Percentiles rank a stretch among this genome's conserved stretches.
These are phyloP conservation scores for Isoetes engelmannii DNA, from an alignment of 83 land plant species.

Conservation along the genomic window DNA sequence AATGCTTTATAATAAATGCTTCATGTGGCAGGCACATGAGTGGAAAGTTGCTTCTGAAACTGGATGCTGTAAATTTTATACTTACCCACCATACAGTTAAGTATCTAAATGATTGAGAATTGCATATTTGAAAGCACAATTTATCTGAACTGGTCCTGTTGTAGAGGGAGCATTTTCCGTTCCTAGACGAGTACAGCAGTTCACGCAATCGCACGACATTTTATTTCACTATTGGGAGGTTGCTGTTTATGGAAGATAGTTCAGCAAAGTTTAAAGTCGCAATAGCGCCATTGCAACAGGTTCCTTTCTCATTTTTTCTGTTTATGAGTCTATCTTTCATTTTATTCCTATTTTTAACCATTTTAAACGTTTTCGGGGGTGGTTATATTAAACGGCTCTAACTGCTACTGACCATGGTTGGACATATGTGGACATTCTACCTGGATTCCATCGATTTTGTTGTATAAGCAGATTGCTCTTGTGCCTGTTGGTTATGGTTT, in stretches of 20 bases:
- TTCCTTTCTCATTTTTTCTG: not conserved
- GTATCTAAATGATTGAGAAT: not conserved
- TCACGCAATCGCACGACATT: conserved; percentile 85
- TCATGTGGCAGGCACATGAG: conserved; percentile 66
- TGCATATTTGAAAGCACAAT: not conserved
- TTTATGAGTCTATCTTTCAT: not conserved
- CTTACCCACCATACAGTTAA: conserved; percentile 77
- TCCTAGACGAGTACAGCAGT: conserved; percentile 71
- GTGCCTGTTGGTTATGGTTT: conserved; percentile 2
- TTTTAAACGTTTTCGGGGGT: not conserved
- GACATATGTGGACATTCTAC: no score
- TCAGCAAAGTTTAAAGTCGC: conserved; percentile 73
- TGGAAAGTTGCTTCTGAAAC: conserved; percentile 83
- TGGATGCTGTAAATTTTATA: conserved; percentile 76
- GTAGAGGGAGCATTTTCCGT: conserved; percentile 92
- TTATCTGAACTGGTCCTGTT: not conserved
- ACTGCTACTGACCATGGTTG: no score
- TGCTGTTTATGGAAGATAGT: conserved; percentile 91
- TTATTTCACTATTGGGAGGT: conserved; percentile 76
- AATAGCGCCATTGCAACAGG: conserved; percentile 79
- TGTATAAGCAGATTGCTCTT: not conserved
- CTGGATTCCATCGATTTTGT: no score
- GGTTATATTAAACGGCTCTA: not conserved
- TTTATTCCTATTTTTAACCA: not conserved
- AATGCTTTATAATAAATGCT: not conserved